Percentiles rank a stretch among this genome's conserved stretches.
Evolutionary conservation across 139 green algal genomes (phyloP).

Genomic region (Closterium sp.): DNA sequence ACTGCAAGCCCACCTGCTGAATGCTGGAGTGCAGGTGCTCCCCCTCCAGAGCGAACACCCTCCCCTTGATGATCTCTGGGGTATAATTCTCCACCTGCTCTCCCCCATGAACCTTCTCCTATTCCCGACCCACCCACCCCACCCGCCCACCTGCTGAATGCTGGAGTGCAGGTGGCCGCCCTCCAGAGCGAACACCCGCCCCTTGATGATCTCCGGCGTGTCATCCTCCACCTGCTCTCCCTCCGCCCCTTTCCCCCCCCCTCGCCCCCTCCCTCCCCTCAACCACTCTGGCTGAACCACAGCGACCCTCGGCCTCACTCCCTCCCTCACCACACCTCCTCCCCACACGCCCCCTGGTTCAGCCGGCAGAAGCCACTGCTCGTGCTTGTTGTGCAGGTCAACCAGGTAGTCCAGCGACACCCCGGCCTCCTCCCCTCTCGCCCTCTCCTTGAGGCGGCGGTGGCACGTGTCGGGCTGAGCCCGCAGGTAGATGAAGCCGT

Average conservation of each 20-base stretch:
- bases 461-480: conserved; percentile 74
- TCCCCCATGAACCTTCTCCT: background rate
- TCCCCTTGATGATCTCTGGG: conserved; percentile 36
- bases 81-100: conserved; percentile 20
- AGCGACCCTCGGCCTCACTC: background rate
- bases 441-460: conserved; percentile 60
- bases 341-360: background rate
- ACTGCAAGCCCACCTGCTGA: conserved; percentile 3
- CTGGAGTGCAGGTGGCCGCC: conserved; percentile 29
- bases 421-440: conserved; percentile 46
- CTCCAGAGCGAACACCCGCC: conserved; percentile 23
- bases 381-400: conserved; percentile 85
- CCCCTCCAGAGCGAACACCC: conserved; percentile 27
- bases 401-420: conserved; percentile 75
- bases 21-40: conserved; percentile 43
- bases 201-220: conserved; percentile 36
- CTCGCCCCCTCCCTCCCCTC: background rate
- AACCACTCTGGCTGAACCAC: background rate
- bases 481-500: conserved; percentile 94
- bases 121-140: background rate
- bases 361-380: conserved; percentile 79
- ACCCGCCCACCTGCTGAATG: conserved; percentile 24
- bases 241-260: background rate
- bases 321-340: background rate
- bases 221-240: conserved; percentile 20